Evolutionary conservation across 2,329 filamentous ascomycete species (phyloP).

Genomic region (Exserohilum rostratum): DNA sequence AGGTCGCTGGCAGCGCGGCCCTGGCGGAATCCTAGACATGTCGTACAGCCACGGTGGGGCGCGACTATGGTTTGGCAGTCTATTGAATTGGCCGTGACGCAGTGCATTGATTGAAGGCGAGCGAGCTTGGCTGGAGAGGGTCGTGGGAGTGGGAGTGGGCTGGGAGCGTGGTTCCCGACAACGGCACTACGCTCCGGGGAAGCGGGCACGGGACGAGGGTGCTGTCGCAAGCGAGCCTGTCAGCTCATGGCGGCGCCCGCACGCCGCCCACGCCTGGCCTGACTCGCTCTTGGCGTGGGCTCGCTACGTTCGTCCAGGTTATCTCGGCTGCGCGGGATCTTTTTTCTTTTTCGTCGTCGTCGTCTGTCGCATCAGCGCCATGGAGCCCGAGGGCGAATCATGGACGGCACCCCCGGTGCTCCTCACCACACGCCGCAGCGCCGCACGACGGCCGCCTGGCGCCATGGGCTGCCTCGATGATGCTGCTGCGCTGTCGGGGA

Average conservation of each 20-base stretch:
- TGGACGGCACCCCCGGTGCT: conserved; percentile 21
- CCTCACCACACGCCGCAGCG: no score
- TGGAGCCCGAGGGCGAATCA: conserved; percentile 37
- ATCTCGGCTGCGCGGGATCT: conserved; percentile 33
- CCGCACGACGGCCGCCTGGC: conserved; percentile 12
- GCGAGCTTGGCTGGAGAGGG: conserved; percentile 6
- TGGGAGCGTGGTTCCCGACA: conserved; percentile 6
- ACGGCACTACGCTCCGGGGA: conserved; percentile 32
- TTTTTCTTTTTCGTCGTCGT: conserved; percentile 28
- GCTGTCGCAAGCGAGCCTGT: conserved; percentile 30
- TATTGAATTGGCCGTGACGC: conserved; percentile 29
- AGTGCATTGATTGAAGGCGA: conserved; percentile 12
- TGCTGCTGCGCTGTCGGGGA: conserved; percentile 23
- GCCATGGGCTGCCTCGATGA: conserved; percentile 25
- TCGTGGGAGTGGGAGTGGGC: conserved; percentile 9
- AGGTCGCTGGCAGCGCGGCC: conserved; percentile 39
- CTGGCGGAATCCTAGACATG: conserved; percentile 18
- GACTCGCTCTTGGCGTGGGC: conserved; percentile 35
- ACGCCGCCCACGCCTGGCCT: conserved; percentile 20
- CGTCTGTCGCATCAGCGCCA: conserved; percentile 34
- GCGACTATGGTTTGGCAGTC: conserved; percentile 19
- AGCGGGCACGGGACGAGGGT: conserved; percentile 32
- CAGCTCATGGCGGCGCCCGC: conserved; percentile 24
- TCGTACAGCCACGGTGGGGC: conserved; percentile 28
- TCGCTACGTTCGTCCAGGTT: conserved; percentile 15